Percentiles rank a stretch among this genome's conserved stretches.
Evolutionary conservation across 192 early-diverging fungal species (phyloP).

Genomic region (Backusella tuberculispora): DNA sequence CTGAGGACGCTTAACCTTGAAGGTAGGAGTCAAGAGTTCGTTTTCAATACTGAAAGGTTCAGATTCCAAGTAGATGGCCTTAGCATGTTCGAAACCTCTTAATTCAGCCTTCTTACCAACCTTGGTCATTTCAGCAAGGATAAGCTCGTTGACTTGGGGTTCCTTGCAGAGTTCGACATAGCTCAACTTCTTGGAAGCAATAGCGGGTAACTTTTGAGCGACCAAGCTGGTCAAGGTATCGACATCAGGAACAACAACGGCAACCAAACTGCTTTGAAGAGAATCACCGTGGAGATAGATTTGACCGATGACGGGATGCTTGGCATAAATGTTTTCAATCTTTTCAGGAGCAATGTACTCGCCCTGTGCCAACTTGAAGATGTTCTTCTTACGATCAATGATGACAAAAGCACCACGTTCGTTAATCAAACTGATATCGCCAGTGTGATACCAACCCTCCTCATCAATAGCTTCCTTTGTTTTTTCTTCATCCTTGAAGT

Average conservation of each 20-base stretch:
- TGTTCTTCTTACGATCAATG: conserved; percentile 85
- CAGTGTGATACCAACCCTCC: conserved; percentile 90
- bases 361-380: conserved; percentile 64
- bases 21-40: conserved; percentile 77
- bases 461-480: conserved; percentile 73
- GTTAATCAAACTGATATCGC: conserved; percentile 82
- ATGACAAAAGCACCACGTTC: conserved; percentile 69
- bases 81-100: conserved; percentile 73
- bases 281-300: conserved; percentile 83
- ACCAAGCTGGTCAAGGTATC: conserved; percentile 49
- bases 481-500: conserved; percentile 77
- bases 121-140: conserved; percentile 55
- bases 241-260: conserved; percentile 75
- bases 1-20: conserved; percentile 88
- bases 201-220: conserved; percentile 47
- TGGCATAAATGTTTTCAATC: conserved; percentile 71
- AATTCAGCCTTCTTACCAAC: conserved; percentile 63
- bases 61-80: conserved; percentile 62
- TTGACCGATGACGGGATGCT: conserved; percentile 69
- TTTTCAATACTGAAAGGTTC: conserved; percentile 74
- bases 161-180: conserved; percentile 62
- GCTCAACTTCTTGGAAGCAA: conserved; percentile 42
- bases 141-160: conserved; percentile 48
- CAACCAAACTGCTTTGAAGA: conserved; percentile 72
- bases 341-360: conserved; percentile 87